These are phyloP conservation scores for Lanzia echinophila DNA, from an alignment of 2,329 filamentous ascomycete genomes.

Conservation along the genomic window DNA sequence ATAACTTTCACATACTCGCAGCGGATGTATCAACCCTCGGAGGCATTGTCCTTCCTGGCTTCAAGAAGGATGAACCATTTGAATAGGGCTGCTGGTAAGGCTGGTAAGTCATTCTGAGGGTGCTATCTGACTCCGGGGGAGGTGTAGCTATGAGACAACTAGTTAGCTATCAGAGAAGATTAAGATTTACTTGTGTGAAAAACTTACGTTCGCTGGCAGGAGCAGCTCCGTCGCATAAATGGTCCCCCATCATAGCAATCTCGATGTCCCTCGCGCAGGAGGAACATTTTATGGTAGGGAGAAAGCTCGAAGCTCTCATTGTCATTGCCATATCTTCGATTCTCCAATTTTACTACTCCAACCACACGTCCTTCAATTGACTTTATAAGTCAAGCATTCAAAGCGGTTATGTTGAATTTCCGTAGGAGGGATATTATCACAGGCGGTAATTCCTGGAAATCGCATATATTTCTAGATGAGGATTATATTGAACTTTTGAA, in stretches of 20 bases:
- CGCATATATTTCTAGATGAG: background rate
- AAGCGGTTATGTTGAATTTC: background rate
- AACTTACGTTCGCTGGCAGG: constrained; percentile 41
- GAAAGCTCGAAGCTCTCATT: constrained; percentile 52
- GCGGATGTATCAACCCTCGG: constrained; percentile 45
- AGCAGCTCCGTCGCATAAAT: constrained; percentile 54
- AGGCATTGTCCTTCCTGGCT: constrained; percentile 36
- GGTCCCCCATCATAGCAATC: constrained; percentile 80
- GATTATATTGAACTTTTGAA: background rate
- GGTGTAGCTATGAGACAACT: constrained; percentile 23
- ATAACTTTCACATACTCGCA: constrained; percentile 40
- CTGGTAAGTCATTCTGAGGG: constrained; percentile 20
- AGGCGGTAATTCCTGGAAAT: background rate
- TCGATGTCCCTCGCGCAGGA: constrained; percentile 71
- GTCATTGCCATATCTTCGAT: constrained; percentile 27
- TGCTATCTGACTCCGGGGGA: constrained; percentile 23
- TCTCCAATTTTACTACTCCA: background rate
- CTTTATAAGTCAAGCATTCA: background rate
- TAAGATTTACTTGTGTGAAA: background rate
- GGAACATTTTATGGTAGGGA: constrained; percentile 85
- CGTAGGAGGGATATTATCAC: background rate
- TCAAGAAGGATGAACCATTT: constrained; percentile 26
- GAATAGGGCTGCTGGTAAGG: constrained; percentile 17
- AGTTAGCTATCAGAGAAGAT: constrained; percentile 1
- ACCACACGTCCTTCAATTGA: background rate